These are phyloP conservation scores for Cylindrotheca closterium DNA, from an alignment of 108 stramenopile species.

Conservation along the genomic window DNA sequence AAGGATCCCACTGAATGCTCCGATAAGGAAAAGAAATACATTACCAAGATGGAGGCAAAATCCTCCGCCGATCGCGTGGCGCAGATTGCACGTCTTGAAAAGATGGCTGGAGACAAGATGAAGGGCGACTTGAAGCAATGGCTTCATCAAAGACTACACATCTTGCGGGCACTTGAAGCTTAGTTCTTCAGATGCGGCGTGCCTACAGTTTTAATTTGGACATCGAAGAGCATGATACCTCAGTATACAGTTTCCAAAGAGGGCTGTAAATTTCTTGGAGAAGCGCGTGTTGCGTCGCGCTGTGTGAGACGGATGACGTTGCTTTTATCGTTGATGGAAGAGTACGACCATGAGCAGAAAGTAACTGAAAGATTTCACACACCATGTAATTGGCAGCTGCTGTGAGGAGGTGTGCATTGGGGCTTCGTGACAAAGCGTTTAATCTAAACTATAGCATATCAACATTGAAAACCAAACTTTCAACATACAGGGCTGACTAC, in stretches of 20 bases:
- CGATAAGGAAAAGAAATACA: constrained; percentile 54
- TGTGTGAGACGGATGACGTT: constrained; percentile 7
- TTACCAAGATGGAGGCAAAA: constrained; percentile 55
- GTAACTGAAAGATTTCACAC: constrained; percentile 1
- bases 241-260: too few species aligned
- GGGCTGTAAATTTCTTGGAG: neutral
- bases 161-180: constrained; percentile 25
- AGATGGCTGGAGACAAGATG: constrained; percentile 51
- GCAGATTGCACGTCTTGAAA: constrained; percentile 42
- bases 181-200: too few species aligned
- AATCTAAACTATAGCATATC: too few species aligned
- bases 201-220: too few species aligned
- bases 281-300: constrained; percentile 1
- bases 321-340: neutral
- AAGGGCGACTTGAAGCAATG: constrained; percentile 47
- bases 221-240: too few species aligned
- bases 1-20: constrained; percentile 30
- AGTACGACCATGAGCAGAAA: neutral
- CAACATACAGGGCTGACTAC: too few species aligned
- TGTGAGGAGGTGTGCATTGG: too few species aligned
- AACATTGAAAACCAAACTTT: too few species aligned
- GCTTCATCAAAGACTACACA: constrained; percentile 41
- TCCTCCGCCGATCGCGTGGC: constrained; percentile 35
- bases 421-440: too few species aligned
- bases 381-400: too few species aligned